Evolutionary conservation across 169 alveolate genomes (phyloP).

Genomic region (Plasmodium sp.): DNA sequence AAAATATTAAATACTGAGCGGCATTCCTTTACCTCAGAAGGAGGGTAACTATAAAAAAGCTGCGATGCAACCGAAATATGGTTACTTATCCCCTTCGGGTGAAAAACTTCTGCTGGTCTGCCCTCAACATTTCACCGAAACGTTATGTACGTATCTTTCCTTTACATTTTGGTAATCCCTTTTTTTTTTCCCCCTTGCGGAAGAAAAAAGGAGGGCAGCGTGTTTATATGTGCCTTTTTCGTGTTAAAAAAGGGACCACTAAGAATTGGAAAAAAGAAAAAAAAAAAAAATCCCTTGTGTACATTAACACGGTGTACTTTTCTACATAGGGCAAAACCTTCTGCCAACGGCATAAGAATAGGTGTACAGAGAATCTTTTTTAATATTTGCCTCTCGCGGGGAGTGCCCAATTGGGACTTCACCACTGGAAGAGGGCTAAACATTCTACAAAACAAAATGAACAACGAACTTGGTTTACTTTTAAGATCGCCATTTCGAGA

Average conservation of each 20-base stretch:
- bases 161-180: too few species aligned
- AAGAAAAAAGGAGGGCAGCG: background rate
- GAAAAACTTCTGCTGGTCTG: too few species aligned
- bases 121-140: too few species aligned
- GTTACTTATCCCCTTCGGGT: too few species aligned
- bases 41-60: too few species aligned
- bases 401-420: background rate
- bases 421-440: background rate
- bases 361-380: background rate
- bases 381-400: background rate
- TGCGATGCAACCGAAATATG: too few species aligned
- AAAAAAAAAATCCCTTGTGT: background rate
- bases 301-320: background rate
- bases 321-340: background rate
- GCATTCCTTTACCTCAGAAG: too few species aligned
- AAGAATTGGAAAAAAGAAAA: background rate
- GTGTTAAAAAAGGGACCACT: background rate
- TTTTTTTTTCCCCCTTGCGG: background rate
- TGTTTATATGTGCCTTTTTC: background rate
- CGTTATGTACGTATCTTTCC: too few species aligned
- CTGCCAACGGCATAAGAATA: background rate
- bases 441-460: background rate
- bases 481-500: background rate
- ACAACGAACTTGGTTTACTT: background rate
- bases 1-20: too few species aligned